Percentiles rank a stretch among this genome's conserved stretches.
phyloP scores from a whole-genome alignment of 495 filamentous ascomycete species.

The Sporormia fimetaria region DNA sequence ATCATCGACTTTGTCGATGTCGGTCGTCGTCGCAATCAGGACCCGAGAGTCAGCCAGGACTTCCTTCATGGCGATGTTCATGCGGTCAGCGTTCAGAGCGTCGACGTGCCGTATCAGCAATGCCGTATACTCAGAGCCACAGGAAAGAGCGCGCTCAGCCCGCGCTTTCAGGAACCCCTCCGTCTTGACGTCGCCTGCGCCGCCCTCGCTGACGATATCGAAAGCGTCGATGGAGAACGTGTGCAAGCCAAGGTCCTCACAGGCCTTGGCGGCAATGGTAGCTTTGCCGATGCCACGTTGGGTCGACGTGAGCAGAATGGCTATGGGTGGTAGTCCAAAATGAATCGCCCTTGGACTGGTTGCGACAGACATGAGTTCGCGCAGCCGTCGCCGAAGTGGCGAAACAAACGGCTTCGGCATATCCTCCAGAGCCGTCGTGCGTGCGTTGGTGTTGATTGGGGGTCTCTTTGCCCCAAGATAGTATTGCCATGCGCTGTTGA shows the following conservation, averaged over 20 bases:
- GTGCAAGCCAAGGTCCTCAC: constrained; percentile 80
- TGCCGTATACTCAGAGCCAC: constrained; percentile 71
- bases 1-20: constrained; percentile 86
- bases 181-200: constrained; percentile 81
- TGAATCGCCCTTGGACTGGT: constrained; percentile 80
- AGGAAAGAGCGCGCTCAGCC: constrained; percentile 77
- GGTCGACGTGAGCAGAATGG: constrained; percentile 76
- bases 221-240: constrained; percentile 83
- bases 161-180: constrained; percentile 79
- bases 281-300: constrained; percentile 88
- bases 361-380: constrained; percentile 77
- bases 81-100: constrained; percentile 79
- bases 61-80: constrained; percentile 70
- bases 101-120: constrained; percentile 81
- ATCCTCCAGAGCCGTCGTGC: constrained; percentile 15
- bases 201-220: constrained; percentile 83
- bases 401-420: constrained; percentile 45
- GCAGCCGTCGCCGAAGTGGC: constrained; percentile 59
- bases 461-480: constrained; percentile 64
- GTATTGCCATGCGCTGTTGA: constrained; percentile 69
- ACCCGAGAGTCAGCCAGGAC: constrained; percentile 62
- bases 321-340: constrained; percentile 73
- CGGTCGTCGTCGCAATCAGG: constrained; percentile 83
- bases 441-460: constrained; percentile 19
- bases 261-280: constrained; percentile 61